A percentile compares a stretch with the other conserved stretches of the same genome.
phyloP scores from a whole-genome alignment of 805 yeast species.

The Diddensiella transvaalensis region DNA sequence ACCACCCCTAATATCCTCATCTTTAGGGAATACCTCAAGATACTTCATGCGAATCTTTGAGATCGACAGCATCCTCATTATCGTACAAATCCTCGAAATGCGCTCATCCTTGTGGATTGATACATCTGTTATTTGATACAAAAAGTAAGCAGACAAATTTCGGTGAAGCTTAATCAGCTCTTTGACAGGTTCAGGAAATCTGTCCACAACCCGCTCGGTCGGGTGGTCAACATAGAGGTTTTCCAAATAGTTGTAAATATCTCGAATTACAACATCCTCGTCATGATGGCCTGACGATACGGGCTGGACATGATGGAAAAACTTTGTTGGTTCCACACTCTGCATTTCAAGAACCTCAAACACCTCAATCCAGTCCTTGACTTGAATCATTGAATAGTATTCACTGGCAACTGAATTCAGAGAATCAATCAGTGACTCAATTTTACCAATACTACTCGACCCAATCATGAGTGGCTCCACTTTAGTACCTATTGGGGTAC shows the following conservation, averaged over 20 bases:
- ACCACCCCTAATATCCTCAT: conserved; percentile 15
- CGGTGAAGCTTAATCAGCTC: conserved; percentile 63
- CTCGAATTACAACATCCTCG: conserved; percentile 58
- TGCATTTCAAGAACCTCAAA: conserved; percentile 72
- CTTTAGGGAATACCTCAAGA: conserved; percentile 41
- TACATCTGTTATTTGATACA: conserved; percentile 61
- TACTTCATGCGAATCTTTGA: conserved; percentile 64
- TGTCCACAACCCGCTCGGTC: conserved; percentile 41
- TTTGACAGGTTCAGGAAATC: conserved; percentile 67
- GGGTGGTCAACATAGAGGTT: conserved; percentile 47
- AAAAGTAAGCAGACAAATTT: conserved; percentile 61
- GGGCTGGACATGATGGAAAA: conserved; percentile 51
- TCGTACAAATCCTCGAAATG: conserved; percentile 61
- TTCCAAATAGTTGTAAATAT: conserved; percentile 67
- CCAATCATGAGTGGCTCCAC: conserved; percentile 22
- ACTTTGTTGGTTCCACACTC: conserved; percentile 52
- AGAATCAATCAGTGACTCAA: conserved; percentile 59
- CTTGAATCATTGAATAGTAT: conserved; percentile 52
- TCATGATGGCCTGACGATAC: conserved; percentile 39
- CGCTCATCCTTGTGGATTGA: conserved; percentile 57
- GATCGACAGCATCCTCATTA: conserved; percentile 63
- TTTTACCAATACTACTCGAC: conserved; percentile 10
- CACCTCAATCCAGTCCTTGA: conserved; percentile 75
- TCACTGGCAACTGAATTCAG: conserved; percentile 60
- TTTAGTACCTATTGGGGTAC: conserved; percentile 19